Base-by-base conservation (phyloP, 192 early-diverging fungal species). In the Podila horticola region DNA sequence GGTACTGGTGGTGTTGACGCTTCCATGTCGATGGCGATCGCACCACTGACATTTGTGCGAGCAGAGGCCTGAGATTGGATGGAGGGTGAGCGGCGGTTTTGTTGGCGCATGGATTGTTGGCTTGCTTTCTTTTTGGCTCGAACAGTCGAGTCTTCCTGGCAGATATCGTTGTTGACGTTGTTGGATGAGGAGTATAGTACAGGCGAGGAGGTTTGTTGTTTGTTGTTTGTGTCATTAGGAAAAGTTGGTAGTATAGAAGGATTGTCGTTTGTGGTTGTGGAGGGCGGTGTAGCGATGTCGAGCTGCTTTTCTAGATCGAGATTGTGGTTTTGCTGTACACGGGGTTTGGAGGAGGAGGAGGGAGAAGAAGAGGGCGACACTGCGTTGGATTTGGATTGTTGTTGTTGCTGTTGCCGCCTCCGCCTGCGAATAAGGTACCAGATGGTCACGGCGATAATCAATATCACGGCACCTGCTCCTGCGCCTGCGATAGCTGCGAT, bases 341-440 rank as follows among this genome's bases (percentile, higher is more conserved):
- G 29, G 26, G 17, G 59, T 61, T 31, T 28, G 12, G 59, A 33
- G 30, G 49, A n/a, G 28, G 34, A 31, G 30, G 49, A n/a, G 28
- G 34, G 22, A 15, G 30, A 30, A 19, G 36, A 36, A 15, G 22
- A 58, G 57, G 11, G 31, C 22, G 64, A 26, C 19, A 29, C n/a
- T 51, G 64, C 28, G 5, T 45, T 65, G 17, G 45, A 24, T 63
- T n/a, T 58, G 17, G 22, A 36, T 15, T 10, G 52, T 31, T 20
- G 52, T 49, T 58, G 24, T 26, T 55, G 45, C 3, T 28, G 62
- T 9, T 61, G 64, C 24, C 52, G 64, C 26, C 65, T 57, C 24
- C 75, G 63, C 17, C 67, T 36, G 34, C 70, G 70, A 65, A 79
- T 15, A 36, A 67, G 26, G 9, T n/a, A 55, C 58, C 69, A 79